phyloP scores from a whole-genome alignment of 2,329 filamentous ascomycete genomes.

The Fusarium miscanthi region DNA sequence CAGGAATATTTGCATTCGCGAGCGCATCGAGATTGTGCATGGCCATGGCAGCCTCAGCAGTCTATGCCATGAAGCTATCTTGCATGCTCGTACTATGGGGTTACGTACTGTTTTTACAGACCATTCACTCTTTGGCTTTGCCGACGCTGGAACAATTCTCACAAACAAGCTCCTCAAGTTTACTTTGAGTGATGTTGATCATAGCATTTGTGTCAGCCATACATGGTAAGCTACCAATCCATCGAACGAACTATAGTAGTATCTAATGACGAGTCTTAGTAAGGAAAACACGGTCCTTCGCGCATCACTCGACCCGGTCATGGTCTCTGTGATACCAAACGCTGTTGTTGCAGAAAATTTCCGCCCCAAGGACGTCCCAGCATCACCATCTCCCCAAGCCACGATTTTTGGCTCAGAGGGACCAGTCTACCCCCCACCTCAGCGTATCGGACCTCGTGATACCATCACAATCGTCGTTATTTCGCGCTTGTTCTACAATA shows the following conservation, averaged over 20 bases:
- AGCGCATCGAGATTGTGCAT: slow-evolving; percentile 96
- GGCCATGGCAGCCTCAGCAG: slow-evolving; percentile 95
- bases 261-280: slow-evolving; percentile 58
- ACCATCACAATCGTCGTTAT: slow-evolving; percentile 97
- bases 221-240: slow-evolving; percentile 75
- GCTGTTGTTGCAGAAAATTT: slow-evolving; percentile 98
- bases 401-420: slow-evolving; percentile 53
- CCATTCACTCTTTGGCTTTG: slow-evolving; percentile 96
- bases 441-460: slow-evolving; percentile 82
- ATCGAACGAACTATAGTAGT: background rate
- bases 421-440: slow-evolving; percentile 60
- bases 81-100: slow-evolving; percentile 97
- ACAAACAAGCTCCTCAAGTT: slow-evolving; percentile 99
- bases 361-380: slow-evolving; percentile 67
- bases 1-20: slow-evolving; percentile 92
- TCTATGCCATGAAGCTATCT: slow-evolving; percentile 91
- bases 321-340: slow-evolving; percentile 98
- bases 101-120: slow-evolving; percentile 96
- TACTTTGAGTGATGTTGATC: slow-evolving; percentile 93
- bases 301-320: slow-evolving; percentile 92
- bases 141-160: slow-evolving; percentile 93
- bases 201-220: slow-evolving; percentile 98
- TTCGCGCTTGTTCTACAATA: slow-evolving; percentile 97
- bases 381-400: slow-evolving; percentile 46
- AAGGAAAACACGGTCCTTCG: slow-evolving; percentile 98